Conservation (phyloP, 805 yeast genomes). For the Pichia ethanolica region DNA sequence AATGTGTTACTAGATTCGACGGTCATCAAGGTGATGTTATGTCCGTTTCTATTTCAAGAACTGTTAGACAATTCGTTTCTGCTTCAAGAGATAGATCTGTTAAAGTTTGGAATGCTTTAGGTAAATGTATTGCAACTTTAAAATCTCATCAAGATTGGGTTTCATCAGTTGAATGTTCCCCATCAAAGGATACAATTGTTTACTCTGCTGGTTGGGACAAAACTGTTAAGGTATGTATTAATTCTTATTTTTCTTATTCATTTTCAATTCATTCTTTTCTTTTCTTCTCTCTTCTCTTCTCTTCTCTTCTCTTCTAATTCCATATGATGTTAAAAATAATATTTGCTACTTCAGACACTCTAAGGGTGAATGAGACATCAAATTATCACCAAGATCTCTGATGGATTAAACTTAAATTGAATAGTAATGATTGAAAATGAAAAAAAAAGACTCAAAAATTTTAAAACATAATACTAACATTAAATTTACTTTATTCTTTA, state of each 20-base stretch:
- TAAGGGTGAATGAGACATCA: constrained; percentile 88
- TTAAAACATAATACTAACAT: constrained; percentile 14
- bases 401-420: constrained; percentile 28
- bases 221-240: constrained; percentile 77
- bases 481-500: constrained; percentile 1
- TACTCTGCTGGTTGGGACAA: constrained; percentile 99
- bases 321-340: constrained; percentile 65
- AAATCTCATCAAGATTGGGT: constrained; percentile 99
- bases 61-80: constrained; percentile 96
- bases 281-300: neutral
- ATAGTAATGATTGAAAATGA: neutral
- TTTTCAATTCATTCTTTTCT: neutral
- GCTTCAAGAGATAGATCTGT: constrained; percentile 99
- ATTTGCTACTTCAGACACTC: constrained; percentile 99
- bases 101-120: constrained; percentile 98
- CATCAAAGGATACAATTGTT: constrained; percentile 63
- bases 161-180: constrained; percentile 95
- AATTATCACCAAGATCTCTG: constrained; percentile 99
- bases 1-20: constrained; percentile 86
- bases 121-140: constrained; percentile 92
- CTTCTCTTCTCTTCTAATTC: constrained; percentile 14
- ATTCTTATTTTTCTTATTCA: neutral
- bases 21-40: constrained; percentile 98
- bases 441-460: neutral
- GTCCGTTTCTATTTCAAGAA: constrained; percentile 92